Conservation (phyloP, 371 early-diverging fungal species). For the Dichotomocladium elegans region DNA sequence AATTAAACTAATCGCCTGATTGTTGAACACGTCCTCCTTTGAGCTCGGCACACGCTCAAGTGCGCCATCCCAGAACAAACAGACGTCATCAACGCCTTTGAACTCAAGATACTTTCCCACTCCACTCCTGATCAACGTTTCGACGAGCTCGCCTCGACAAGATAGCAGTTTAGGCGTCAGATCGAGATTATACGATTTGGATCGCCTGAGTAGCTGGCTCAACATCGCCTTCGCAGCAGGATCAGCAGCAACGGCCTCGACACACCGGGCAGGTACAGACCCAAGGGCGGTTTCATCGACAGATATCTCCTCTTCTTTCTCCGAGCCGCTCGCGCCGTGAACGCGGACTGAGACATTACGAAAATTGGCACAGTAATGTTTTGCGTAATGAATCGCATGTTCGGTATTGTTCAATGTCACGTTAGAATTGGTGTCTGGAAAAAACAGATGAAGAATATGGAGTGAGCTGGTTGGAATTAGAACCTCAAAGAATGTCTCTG, state of each 20-base stretch:
- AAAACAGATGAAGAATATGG: too few relatives aligned
- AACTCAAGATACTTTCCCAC: slow-evolving; percentile 88
- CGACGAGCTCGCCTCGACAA: slow-evolving; percentile 72
- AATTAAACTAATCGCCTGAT: slow-evolving; percentile 65
- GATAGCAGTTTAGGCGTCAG: slow-evolving; percentile 73
- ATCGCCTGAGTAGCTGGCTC: background rate
- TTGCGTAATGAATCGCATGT: slow-evolving; percentile 7
- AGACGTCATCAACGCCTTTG: slow-evolving; percentile 72
- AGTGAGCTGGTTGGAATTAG: too few relatives aligned
- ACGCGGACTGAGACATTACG: background rate
- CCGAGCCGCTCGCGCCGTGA: too few relatives aligned
- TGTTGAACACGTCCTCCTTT: slow-evolving; percentile 90
- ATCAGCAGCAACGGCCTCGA: background rate
- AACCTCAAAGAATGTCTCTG: too few relatives aligned
- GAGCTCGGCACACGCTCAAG: slow-evolving; percentile 73
- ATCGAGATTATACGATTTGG: slow-evolving; percentile 75
- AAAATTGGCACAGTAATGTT: slow-evolving; percentile 14
- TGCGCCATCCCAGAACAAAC: slow-evolving; percentile 1
- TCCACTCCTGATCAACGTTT: slow-evolving; percentile 75
- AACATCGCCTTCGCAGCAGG: background rate
- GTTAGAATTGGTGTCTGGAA: too few relatives aligned
- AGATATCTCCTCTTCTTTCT: background rate
- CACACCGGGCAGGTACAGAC: background rate
- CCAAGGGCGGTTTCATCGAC: background rate
- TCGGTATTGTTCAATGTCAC: background rate